A percentile compares a stretch with the other conserved stretches of the same genome.
phyloP scores from a whole-genome alignment of 495 filamentous ascomycete species.

The Pyrenopolyporus hunteri region DNA sequence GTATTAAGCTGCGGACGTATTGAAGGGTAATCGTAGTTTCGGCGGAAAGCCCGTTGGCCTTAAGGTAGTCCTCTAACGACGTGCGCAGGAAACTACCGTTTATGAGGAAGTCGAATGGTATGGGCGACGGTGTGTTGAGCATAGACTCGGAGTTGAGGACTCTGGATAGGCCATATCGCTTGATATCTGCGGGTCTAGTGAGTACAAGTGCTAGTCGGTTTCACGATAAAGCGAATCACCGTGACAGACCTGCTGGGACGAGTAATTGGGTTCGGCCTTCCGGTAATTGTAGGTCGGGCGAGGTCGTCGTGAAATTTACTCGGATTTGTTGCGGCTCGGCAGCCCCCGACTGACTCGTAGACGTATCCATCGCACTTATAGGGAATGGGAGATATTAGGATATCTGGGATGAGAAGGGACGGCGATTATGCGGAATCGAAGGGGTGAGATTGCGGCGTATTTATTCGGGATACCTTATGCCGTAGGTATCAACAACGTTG shows the following conservation, averaged over 20 bases:
- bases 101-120: slow-evolving; percentile 95
- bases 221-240: slow-evolving; percentile 14
- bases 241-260: slow-evolving; percentile 53
- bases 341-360: slow-evolving; percentile 34
- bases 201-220: not conserved
- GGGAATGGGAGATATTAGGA: no score
- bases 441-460: not conserved
- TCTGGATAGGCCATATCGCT: slow-evolving; percentile 88
- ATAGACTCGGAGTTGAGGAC: slow-evolving; percentile 86
- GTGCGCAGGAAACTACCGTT: slow-evolving; percentile 89
- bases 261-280: slow-evolving; percentile 60
- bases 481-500: not conserved
- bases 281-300: slow-evolving; percentile 61
- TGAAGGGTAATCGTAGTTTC: slow-evolving; percentile 87
- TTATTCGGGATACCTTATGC: not conserved
- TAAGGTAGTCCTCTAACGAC: slow-evolving; percentile 87
- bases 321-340: slow-evolving; percentile 51
- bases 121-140: slow-evolving; percentile 73
- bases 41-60: slow-evolving; percentile 80
- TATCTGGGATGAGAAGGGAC: not conserved
- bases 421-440: not conserved
- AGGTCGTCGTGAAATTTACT: slow-evolving; percentile 64
- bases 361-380: slow-evolving; percentile 27
- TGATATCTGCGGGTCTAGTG: slow-evolving; percentile 61
- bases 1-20: slow-evolving; percentile 89